Base-by-base conservation (phyloP, 805 yeast species). In the Schwanniomyces polymorphus region DNA sequence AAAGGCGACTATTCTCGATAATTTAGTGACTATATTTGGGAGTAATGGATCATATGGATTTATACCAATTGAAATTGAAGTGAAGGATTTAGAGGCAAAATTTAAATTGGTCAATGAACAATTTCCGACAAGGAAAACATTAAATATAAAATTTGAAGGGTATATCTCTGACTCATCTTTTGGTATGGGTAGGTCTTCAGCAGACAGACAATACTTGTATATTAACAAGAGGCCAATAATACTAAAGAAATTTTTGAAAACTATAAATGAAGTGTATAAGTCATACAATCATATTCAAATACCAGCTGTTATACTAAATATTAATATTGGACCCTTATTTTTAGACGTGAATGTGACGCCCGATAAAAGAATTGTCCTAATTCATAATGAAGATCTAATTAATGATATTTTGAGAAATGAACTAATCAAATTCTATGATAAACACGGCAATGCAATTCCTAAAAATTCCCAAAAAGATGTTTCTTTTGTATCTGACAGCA, bases 341-440 rank as follows among this genome's bases (percentile, higher is more conserved):
- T 50, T 85, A n/a, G 99, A 94, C 65, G 75, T 94, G 16, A 94
- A 94, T 64, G 87, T 94, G 1, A 85, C 97, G 0, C 98, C 99
- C 0, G 97, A 94, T 62, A 94, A 94, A 61, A 73, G 92, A 44
- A 79, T 82, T 2, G 74, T 91, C 1, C 60, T 88, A 56, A 60
- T 91, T 1, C 90, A 85, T 48, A 74, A 82, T 50, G 97, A 91
- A 62, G 61, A 65, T 3, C 61, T 68, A n/a, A 60, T 91, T 1
- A 54, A 86, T 4, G 86, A 84, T 28, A 65, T 67, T 1, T 52
- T 92, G 5, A 72, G 81, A 44, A 78, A 72, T n/a, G 62, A 70
- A n/a, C 56, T 91, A 14, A 55, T 59, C 0, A 60, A 63, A 1
- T 74, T 78, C 47, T 88, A 79, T 57, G 74, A 78, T 17, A 43